Conservation (phyloP, 352 stramenopile genomes). For the Thalassiosira livingstoniorum region DNA sequence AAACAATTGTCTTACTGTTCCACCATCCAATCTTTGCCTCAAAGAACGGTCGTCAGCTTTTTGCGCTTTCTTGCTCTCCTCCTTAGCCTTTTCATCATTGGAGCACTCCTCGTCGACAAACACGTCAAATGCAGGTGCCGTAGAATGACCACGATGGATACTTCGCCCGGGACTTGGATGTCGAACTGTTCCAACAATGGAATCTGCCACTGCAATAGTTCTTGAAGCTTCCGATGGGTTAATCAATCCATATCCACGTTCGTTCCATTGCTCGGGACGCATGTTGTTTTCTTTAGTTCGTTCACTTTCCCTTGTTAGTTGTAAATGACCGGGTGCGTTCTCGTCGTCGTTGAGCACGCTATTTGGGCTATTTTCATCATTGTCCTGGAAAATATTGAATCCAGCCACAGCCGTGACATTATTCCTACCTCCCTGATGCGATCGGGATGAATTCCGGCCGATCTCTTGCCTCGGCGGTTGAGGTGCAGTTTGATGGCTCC, state of each 20-base stretch:
- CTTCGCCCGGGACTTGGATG: conserved; percentile 3
- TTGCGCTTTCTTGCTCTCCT: conserved; percentile 3
- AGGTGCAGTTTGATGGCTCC: neutral
- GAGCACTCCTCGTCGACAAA: conserved; percentile 81
- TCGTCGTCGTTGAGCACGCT: conserved; percentile 34
- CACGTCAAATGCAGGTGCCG: conserved; percentile 70
- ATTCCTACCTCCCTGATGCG: conserved; percentile 10
- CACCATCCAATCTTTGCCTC: conserved; percentile 70
- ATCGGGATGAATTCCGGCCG: conserved; percentile 6
- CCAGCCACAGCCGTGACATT: conserved; percentile 26
- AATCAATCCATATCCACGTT: conserved; percentile 70
- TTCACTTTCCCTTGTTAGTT: conserved; percentile 70
- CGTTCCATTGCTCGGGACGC: conserved; percentile 78
- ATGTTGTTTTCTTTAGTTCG: conserved; percentile 81
- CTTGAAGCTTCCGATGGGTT: conserved; percentile 9
- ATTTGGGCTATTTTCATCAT: conserved; percentile 21
- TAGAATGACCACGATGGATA: neutral
- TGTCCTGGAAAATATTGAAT: conserved; percentile 60
- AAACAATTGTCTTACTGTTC: conserved; percentile 55
- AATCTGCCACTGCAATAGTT: conserved; percentile 17
- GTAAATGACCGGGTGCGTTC: conserved; percentile 19
- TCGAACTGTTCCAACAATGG: conserved; percentile 29
- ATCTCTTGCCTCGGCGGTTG: neutral
- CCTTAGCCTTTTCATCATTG: neutral
- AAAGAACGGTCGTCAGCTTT: conserved; percentile 73